Conservation (phyloP, 2,329 filamentous ascomycete species). For the Exophiala calicioides region DNA sequence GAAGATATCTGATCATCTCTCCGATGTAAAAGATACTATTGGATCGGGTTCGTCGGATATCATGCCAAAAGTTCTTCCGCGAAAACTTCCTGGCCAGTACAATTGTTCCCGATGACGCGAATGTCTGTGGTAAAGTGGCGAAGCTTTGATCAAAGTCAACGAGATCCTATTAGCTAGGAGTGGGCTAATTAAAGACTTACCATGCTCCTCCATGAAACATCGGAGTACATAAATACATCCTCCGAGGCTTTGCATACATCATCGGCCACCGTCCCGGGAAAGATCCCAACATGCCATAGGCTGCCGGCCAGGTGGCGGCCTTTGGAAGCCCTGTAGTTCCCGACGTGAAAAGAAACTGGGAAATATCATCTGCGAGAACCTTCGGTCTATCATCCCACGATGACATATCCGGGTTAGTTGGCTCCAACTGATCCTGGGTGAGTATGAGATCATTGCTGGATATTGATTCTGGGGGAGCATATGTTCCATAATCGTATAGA, state of each 20-base stretch:
- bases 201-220: slow-evolving; percentile 52
- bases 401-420: too few species aligned
- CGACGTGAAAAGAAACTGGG: slow-evolving; percentile 31
- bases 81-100: slow-evolving; percentile 27
- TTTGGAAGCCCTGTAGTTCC: slow-evolving; percentile 39
- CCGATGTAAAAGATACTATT: slow-evolving; percentile 24
- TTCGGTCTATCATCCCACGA: too few species aligned
- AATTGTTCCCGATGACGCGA: not conserved
- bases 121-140: slow-evolving; percentile 35
- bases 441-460: too few species aligned
- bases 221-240: slow-evolving; percentile 48
- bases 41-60: slow-evolving; percentile 7
- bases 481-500: not conserved
- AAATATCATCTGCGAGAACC: not conserved
- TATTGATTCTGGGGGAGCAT: not conserved
- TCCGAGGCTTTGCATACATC: slow-evolving; percentile 45
- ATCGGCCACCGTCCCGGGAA: slow-evolving; percentile 33
- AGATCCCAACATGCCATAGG: not conserved
- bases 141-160: slow-evolving; percentile 31
- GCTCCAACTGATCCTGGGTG: too few species aligned
- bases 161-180: too few species aligned
- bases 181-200: too few species aligned
- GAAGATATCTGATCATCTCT: slow-evolving; percentile 20
- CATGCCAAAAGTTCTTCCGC: slow-evolving; percentile 15
- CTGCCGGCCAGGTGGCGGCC: slow-evolving; percentile 12